Evolutionary conservation across 2,329 filamentous ascomycete genomes (phyloP).

Genomic region (Diaporthe ampelina): DNA sequence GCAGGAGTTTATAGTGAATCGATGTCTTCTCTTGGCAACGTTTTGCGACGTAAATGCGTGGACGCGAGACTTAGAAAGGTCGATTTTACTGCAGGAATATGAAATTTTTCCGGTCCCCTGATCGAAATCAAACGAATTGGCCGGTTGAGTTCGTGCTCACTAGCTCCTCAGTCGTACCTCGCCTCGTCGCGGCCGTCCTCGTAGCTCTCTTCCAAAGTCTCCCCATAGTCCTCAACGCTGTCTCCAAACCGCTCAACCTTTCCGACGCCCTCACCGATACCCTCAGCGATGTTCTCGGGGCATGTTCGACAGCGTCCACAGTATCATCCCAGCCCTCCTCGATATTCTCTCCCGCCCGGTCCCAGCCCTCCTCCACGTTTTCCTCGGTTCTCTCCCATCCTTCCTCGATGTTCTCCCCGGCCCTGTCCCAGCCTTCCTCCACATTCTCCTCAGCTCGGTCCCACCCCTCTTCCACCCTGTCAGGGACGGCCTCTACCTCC

Average conservation of each 20-base stretch:
- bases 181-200: slow-evolving; percentile 38
- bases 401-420: slow-evolving; percentile 30
- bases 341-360: slow-evolving; percentile 45
- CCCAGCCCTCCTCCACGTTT: slow-evolving; percentile 27
- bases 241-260: slow-evolving; percentile 37
- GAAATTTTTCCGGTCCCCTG: background rate
- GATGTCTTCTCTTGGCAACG: background rate
- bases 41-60: background rate
- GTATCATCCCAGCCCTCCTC: slow-evolving; percentile 42
- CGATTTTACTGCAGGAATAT: background rate
- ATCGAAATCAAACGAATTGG: background rate
- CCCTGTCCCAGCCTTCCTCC: slow-evolving; percentile 26
- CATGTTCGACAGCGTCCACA: slow-evolving; percentile 35
- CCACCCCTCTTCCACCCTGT: slow-evolving; percentile 28
- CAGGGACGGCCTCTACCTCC: slow-evolving; percentile 32
- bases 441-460: slow-evolving; percentile 32
- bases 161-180: slow-evolving; percentile 29
- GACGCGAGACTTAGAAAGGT: background rate
- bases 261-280: slow-evolving; percentile 33
- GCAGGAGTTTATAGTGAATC: background rate
- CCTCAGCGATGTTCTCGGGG: slow-evolving; percentile 36
- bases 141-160: background rate
- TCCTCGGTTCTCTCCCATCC: slow-evolving; percentile 32
- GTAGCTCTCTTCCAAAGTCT: slow-evolving; percentile 35
- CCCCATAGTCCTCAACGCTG: slow-evolving; percentile 15